These are phyloP conservation scores for Galeopsis tetrahit DNA, from an alignment of 257 asterid genomes.

Conservation along the genomic window DNA sequence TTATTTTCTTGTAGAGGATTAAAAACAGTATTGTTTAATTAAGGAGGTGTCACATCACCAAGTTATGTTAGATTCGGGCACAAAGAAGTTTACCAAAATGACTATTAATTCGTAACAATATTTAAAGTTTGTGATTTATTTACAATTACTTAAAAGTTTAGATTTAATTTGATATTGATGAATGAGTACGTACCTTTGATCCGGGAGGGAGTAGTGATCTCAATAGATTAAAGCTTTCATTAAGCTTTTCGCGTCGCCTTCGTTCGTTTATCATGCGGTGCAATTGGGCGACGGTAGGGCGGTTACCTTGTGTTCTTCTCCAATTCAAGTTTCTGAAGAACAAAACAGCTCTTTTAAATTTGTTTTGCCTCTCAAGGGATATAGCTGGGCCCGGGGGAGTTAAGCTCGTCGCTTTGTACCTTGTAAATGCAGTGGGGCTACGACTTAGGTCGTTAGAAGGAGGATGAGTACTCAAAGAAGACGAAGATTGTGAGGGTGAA, in stretches of 20 bases:
- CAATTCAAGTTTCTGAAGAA: slow-evolving; percentile 52
- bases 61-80: too few relatives aligned
- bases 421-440: slow-evolving; percentile 52
- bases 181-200: slow-evolving; percentile 55
- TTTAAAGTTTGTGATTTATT: too few relatives aligned
- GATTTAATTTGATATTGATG: too few relatives aligned
- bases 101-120: too few relatives aligned
- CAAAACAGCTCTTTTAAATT: slow-evolving; percentile 53
- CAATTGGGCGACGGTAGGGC: slow-evolving; percentile 51
- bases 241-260: slow-evolving; percentile 64
- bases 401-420: slow-evolving; percentile 30
- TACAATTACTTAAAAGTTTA: too few relatives aligned
- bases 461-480: slow-evolving; percentile 30
- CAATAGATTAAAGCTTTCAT: slow-evolving; percentile 67
- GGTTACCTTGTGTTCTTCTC: slow-evolving; percentile 37
- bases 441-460: neutral
- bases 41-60: too few relatives aligned
- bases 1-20: too few relatives aligned
- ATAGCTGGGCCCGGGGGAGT: neutral
- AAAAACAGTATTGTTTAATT: too few relatives aligned
- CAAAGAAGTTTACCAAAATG: too few relatives aligned
- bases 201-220: slow-evolving; percentile 82
- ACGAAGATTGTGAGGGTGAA: slow-evolving; percentile 38
- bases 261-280: slow-evolving; percentile 82
- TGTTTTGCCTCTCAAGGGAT: slow-evolving; percentile 38